A percentile compares a stretch with the other conserved stretches of the same genome.
Evolutionary conservation across 2,329 filamentous ascomycete genomes (phyloP).

Genomic region (Claviceps purpurea): DNA sequence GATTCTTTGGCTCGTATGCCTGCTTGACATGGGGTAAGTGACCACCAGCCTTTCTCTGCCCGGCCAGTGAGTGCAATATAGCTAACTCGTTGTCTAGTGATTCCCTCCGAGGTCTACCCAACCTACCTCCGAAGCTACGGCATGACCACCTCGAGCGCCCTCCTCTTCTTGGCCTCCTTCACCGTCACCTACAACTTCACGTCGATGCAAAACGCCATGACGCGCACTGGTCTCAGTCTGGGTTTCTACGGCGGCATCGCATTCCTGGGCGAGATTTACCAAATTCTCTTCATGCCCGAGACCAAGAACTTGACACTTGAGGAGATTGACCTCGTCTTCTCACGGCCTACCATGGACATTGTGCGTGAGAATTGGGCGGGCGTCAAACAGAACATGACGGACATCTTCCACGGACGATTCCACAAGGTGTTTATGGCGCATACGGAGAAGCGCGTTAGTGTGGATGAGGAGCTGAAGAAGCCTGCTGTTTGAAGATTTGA

Average conservation of each 20-base stretch:
- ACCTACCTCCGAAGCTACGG: slow-evolving; percentile 61
- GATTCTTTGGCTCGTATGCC: slow-evolving; percentile 54
- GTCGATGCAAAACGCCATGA: slow-evolving; percentile 56
- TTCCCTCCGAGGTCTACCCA: slow-evolving; percentile 57
- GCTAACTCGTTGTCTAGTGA: slow-evolving; percentile 22
- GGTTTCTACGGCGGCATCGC: slow-evolving; percentile 67
- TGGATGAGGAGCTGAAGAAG: slow-evolving; percentile 6
- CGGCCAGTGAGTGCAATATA: too few relatives aligned
- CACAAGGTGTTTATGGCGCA: slow-evolving; percentile 13
- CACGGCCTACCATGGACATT: slow-evolving; percentile 47
- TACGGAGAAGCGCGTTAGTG: slow-evolving; percentile 7
- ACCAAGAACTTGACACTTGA: slow-evolving; percentile 57
- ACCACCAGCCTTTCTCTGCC: too few relatives aligned
- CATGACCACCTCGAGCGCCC: slow-evolving; percentile 56
- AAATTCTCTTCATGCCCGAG: slow-evolving; percentile 64
- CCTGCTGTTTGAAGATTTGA: background rate
- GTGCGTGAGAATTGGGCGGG: slow-evolving; percentile 42
- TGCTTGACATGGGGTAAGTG: slow-evolving; percentile 42
- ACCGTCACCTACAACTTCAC: slow-evolving; percentile 66
- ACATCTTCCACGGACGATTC: slow-evolving; percentile 13
- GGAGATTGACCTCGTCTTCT: slow-evolving; percentile 57
- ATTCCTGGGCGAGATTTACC: slow-evolving; percentile 56
- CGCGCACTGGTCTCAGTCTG: slow-evolving; percentile 48
- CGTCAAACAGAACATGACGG: slow-evolving; percentile 17
- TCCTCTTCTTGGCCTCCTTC: slow-evolving; percentile 58